A percentile compares a stretch with the other conserved stretches of the same genome.
These are phyloP conservation scores for Phytopythium aichiense DNA, from an alignment of 352 stramenopile species.

Conservation along the genomic window DNA sequence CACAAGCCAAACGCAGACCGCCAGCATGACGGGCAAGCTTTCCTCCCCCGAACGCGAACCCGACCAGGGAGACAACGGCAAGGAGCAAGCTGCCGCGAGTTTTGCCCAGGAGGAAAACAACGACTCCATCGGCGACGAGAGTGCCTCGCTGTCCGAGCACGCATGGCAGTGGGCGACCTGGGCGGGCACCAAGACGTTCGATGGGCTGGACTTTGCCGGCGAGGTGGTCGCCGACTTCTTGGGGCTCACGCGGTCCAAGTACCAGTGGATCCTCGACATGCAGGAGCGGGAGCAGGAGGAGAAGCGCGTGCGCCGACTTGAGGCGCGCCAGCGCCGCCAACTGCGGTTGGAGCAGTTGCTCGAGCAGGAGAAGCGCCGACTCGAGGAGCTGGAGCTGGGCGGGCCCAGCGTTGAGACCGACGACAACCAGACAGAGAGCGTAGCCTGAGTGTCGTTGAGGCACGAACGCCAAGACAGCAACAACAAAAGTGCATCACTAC, in stretches of 20 bases:
- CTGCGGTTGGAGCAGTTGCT: slow-evolving; percentile 65
- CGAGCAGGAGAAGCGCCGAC: slow-evolving; percentile 61
- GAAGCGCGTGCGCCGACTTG: slow-evolving; percentile 44
- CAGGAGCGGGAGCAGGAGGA: slow-evolving; percentile 71
- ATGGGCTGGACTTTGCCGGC: slow-evolving; percentile 72
- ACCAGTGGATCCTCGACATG: slow-evolving; percentile 79
- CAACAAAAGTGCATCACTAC: background rate
- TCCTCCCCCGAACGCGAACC: background rate
- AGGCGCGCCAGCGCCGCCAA: slow-evolving; percentile 57
- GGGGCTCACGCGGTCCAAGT: slow-evolving; percentile 78
- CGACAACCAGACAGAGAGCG: background rate
- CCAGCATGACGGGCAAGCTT: background rate
- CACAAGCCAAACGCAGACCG: background rate
- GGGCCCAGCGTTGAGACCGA: background rate
- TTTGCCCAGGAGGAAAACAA: background rate
- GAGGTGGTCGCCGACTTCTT: slow-evolving; percentile 81
- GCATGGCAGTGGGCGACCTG: slow-evolving; percentile 63
- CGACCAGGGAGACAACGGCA: background rate
- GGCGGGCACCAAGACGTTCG: slow-evolving; percentile 59
- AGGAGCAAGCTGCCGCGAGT: background rate
- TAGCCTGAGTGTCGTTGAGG: background rate
- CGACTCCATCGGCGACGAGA: background rate
- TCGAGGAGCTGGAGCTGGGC: slow-evolving; percentile 53
- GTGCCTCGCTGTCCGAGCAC: slow-evolving; percentile 15
- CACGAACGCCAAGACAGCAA: background rate